Base-by-base conservation (phyloP, 2,329 filamentous ascomycete species). In the Fusarium temperatum region DNA sequence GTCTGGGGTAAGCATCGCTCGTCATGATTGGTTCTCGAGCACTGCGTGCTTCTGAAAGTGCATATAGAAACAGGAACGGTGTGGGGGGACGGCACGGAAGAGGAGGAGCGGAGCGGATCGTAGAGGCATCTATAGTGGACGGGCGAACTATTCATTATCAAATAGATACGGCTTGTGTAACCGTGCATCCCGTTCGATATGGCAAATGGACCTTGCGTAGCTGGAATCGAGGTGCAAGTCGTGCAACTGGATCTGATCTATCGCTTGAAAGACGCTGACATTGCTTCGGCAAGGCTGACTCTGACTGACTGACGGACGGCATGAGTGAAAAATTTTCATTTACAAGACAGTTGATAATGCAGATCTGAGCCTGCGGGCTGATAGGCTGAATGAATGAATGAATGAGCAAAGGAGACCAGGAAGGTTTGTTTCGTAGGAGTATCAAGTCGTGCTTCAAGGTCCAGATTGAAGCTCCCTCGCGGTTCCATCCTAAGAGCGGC, bases 1-100 rank as follows among this genome's bases (percentile, higher is more conserved):
- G 72, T 75, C 56, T 72, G 63, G 59, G 44, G 63, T 74, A 75
- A 72, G 68, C 58, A 65, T 65, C 56, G 45, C 20, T 30, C 51
- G 28, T n/a, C 36, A 50, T 74, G 72, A 72, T 74, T 74, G 72
- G 71, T 62, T 44, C n/a, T 62, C 39, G 28, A 44, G 35, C 55
- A 48, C 47, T 64, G 59, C 67, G 56, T 74, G 66, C 66, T 63
- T 17, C 39, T 58, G 35, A 71, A 53, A 58, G 28, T 68, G 56
- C 20, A 72, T 42, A 51, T 38, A 47, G 48, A 45, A 36, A 63
- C 50, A 72, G 70, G 70, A 74, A 71, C 71, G 45, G 44, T 59
- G 62, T 55, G 71, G 61, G 54, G 56, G 53, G 22, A 39, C 24
- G 48, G 48, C 26, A 59, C 44, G 39, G 44, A 51, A 48, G 28